Evolutionary conservation across 176 grass and related monocot species (phyloP).

Genomic region (Carex littledalei): DNA sequence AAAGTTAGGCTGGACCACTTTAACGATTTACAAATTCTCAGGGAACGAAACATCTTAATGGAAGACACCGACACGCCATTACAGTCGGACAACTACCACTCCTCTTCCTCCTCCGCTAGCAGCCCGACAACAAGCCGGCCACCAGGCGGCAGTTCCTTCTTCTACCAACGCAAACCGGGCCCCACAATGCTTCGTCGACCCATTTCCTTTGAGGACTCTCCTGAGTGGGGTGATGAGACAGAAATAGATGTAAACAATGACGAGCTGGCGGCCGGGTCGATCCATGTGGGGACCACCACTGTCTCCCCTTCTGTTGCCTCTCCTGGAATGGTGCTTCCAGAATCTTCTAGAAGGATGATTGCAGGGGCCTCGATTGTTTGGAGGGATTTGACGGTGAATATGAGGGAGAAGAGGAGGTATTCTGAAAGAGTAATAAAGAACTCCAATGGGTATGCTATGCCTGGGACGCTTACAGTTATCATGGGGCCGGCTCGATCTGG

Average conservation of each 20-base stretch:
- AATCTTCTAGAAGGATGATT: slow-evolving; percentile 54
- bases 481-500: slow-evolving; percentile 87
- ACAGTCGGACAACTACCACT: slow-evolving; percentile 69
- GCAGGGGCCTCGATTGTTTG: slow-evolving; percentile 75
- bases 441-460: slow-evolving; percentile 80
- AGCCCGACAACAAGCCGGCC: slow-evolving; percentile 34
- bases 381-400: slow-evolving; percentile 77
- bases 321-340: slow-evolving; percentile 14
- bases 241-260: slow-evolving; percentile 52
- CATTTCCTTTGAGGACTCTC: slow-evolving; percentile 91
- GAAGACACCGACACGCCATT: slow-evolving; percentile 43
- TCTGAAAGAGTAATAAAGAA: slow-evolving; percentile 69
- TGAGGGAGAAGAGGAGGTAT: slow-evolving; percentile 33
- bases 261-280: slow-evolving; percentile 30
- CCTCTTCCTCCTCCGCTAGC: slow-evolving; percentile 72
- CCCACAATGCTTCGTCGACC: slow-evolving; percentile 34
- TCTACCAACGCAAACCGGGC: slow-evolving; percentile 67
- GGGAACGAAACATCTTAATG: slow-evolving; percentile 17
- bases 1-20: not conserved
- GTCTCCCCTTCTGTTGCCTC: slow-evolving; percentile 47
- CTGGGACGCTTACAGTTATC: slow-evolving; percentile 85
- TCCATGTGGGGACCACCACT: slow-evolving; percentile 34
- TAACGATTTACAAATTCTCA: not conserved
- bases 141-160: slow-evolving; percentile 24
- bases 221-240: slow-evolving; percentile 77